Evolutionary conservation across 768 basidiomycete genomes (phyloP).

Genomic region (Boletales sp.): DNA sequence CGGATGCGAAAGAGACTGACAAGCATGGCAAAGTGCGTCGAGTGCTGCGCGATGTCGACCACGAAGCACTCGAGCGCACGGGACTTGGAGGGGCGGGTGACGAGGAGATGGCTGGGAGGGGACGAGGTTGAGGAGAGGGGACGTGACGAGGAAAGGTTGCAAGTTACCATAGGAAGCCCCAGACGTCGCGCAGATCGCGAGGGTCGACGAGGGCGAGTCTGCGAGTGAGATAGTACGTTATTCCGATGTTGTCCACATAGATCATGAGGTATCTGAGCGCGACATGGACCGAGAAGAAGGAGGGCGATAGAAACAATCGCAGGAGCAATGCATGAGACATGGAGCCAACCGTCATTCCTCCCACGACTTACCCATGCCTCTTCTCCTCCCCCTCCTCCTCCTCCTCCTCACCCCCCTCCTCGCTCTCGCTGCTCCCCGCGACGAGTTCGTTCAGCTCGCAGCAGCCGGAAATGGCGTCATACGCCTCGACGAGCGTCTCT

Average conservation of each 20-base stretch:
- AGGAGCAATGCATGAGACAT: conserved; percentile 84
- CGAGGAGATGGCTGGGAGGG: conserved; percentile 76
- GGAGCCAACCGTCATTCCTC: conserved; percentile 13
- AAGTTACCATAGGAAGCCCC: conserved; percentile 81
- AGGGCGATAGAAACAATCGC: conserved; percentile 87
- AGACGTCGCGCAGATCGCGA: conserved; percentile 75
- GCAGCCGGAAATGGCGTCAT: conserved; percentile 74
- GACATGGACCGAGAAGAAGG: conserved; percentile 92
- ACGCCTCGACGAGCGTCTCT: conserved; percentile 69
- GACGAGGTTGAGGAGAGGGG: conserved; percentile 10
- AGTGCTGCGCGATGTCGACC: conserved; percentile 80
- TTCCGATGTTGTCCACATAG: conserved; percentile 86
- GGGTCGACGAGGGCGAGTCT: conserved; percentile 66
- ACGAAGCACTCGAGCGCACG: conserved; percentile 94
- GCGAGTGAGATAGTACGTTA: conserved; percentile 84
- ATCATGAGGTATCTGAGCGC: conserved; percentile 82
- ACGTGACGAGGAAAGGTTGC: conserved; percentile 14
- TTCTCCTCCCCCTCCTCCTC: conserved; percentile 30
- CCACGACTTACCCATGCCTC: conserved; percentile 19
- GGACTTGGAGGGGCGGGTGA: conserved; percentile 89
- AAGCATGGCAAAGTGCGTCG: conserved; percentile 93
- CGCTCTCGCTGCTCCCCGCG: conserved; percentile 32
- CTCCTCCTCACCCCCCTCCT: conserved; percentile 31
- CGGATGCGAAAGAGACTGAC: conserved; percentile 51
- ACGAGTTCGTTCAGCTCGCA: conserved; percentile 68